Evolutionary conservation across 805 yeast genomes (phyloP).

Genomic region (Candida sithepensis): DNA sequence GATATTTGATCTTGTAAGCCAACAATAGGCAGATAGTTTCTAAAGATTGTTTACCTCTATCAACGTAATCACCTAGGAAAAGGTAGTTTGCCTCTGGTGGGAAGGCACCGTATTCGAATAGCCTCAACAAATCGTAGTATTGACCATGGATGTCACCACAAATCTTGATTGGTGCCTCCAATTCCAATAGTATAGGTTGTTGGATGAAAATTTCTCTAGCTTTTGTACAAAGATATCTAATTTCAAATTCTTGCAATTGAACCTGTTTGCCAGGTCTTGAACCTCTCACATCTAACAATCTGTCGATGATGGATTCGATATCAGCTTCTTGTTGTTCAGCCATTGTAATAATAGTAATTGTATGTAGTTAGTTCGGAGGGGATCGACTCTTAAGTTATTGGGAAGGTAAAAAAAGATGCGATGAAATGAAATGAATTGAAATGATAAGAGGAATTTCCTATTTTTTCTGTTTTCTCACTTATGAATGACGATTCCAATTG

Average conservation of each 20-base stretch:
- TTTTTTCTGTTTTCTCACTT: neutral
- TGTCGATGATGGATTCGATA: conserved; percentile 93
- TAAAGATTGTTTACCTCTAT: conserved; percentile 95
- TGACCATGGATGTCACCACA: conserved; percentile 99
- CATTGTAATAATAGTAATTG: conserved; percentile 9
- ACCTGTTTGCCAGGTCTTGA: conserved; percentile 98
- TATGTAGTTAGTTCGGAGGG: neutral
- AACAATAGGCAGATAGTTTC: conserved; percentile 92
- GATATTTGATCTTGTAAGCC: conserved; percentile 96
- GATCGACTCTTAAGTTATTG: too few species aligned
- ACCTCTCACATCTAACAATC: conserved; percentile 95
- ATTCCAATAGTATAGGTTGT: conserved; percentile 91
- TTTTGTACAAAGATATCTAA: conserved; percentile 91
- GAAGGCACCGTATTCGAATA: conserved; percentile 97
- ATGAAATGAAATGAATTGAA: too few species aligned
- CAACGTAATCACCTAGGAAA: conserved; percentile 96
- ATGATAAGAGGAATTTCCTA: too few species aligned
- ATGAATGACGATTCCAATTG: neutral
- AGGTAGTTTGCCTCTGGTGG: conserved; percentile 98
- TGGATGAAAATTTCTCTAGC: conserved; percentile 97
- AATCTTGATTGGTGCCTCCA: conserved; percentile 95
- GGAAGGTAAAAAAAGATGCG: too few species aligned
- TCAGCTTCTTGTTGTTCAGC: conserved; percentile 67
- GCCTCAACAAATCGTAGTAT: conserved; percentile 90
- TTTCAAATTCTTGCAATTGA: conserved; percentile 88